Percentiles rank a stretch among this genome's conserved stretches.
These are phyloP conservation scores for Urtica urens DNA, from an alignment of 306 rosid genomes.

Conservation along the genomic window DNA sequence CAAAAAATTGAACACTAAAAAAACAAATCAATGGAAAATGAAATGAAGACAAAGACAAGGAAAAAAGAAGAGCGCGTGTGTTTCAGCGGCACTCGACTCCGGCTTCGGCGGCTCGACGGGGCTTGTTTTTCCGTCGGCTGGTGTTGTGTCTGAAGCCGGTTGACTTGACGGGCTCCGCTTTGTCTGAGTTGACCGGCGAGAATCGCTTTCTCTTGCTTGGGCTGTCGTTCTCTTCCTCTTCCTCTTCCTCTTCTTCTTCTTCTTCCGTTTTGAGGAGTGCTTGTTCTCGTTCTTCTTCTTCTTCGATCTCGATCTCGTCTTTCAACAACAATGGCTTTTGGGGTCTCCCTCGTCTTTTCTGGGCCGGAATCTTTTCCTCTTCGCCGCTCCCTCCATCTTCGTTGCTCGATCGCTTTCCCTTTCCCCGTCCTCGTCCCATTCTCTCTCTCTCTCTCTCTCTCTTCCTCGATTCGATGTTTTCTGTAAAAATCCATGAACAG, in stretches of 20 bases:
- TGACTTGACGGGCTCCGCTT: constrained; percentile 29
- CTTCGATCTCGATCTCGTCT: constrained; percentile 39
- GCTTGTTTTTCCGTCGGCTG: constrained; percentile 79
- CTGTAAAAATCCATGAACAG: too few species aligned
- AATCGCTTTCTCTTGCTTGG: constrained; percentile 31
- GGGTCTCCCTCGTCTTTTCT: constrained; percentile 47
- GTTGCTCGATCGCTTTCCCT: constrained; percentile 36
- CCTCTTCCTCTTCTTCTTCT: constrained; percentile 26
- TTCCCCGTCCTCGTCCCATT: constrained; percentile 53
- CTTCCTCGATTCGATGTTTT: too few species aligned
- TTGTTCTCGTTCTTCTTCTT: too few species aligned
- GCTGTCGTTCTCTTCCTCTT: constrained; percentile 21
- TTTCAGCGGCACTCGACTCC: constrained; percentile 94
- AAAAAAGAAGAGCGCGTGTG: too few species aligned
- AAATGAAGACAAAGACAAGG: background rate
- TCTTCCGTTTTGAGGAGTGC: constrained; percentile 31
- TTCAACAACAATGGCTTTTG: constrained; percentile 37
- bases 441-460: too few species aligned
- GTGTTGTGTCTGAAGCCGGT: constrained; percentile 70
- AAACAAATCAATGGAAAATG: background rate
- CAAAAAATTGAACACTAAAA: too few species aligned
- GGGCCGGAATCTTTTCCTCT: constrained; percentile 42
- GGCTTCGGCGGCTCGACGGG: constrained; percentile 85
- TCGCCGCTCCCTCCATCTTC: constrained; percentile 42
- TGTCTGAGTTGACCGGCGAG: constrained; percentile 24